Evolutionary conservation across 1,139 yeast genomes (phyloP), one percentile per base, ranked within the genome.

Genomic region (Debaryomycetaceae sp.): DNA sequence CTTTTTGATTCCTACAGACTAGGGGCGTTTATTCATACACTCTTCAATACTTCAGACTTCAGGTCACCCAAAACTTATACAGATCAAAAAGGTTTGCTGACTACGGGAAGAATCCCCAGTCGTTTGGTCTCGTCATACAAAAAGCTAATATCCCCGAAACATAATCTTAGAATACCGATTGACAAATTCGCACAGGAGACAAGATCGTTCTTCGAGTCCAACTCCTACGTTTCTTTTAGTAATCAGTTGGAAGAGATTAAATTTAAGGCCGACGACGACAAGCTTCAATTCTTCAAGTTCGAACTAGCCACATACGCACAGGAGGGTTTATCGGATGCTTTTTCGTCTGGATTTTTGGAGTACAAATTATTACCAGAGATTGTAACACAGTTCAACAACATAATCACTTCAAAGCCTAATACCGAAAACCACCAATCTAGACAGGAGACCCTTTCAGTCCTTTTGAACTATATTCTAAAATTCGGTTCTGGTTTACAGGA

Each of bases 361-460:
- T 66, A 76, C 49, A 78, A 79, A 51, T 66, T 88, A n/a, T 62
- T 89, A 34, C 95, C 96, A 0, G 88, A 84, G 54, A 62, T 87
- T 27, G 68, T 77, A 9, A 39, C 44, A 7, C 78, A 72, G 45
- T 73, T 58, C 49, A 59, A 59, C 27, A 56, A 54, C 24, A 50
- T 68, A 23, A 50, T 61, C n/a, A 59, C 57, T 24, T 51, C 52
- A 13, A 61, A 55, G 34, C 50, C 66, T 5, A 60, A 69, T 0
- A 62, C 68, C 1, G 63, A 62, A 37, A 73, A 65, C 17, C 45
- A 56, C 24, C 60, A 58, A n/a, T 62, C 61, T 37, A 60, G 65
- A 35, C 76, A 74, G 54, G 76, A 72, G 48, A 60, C 73, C 2
- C 51, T 63, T 37, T 67, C 83, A 6, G 60, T 70, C 6, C 52